A percentile compares a stretch with the other conserved stretches of the same genome.
phyloP scores from a whole-genome alignment of 1,284 basidiomycete species.

The Trametes sp. region DNA sequence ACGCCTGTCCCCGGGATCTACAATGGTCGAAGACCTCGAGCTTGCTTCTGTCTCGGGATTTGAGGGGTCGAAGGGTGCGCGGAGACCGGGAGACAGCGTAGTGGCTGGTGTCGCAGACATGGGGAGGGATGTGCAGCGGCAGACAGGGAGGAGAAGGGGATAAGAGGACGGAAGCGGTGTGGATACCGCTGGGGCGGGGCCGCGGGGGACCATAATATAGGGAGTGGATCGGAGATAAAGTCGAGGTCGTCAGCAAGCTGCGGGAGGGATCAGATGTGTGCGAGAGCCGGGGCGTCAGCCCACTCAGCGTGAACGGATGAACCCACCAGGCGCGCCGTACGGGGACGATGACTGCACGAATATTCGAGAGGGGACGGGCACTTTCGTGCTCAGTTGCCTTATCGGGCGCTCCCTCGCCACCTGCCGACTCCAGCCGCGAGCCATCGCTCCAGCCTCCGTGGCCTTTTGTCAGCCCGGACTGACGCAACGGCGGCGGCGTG shows the following conservation, averaged over 20 bases:
- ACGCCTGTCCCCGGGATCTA: conserved; percentile 15
- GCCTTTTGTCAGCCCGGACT: background rate
- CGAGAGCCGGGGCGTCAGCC: background rate
- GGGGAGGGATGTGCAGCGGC: background rate
- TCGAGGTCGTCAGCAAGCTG: too few species aligned
- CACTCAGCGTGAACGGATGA: background rate
- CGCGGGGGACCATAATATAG: conserved; percentile 7
- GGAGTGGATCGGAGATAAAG: background rate
- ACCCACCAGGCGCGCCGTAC: too few species aligned
- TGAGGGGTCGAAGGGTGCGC: conserved; percentile 1
- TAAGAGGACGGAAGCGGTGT: background rate
- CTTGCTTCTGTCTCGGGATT: conserved; percentile 18
- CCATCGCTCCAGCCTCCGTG: conserved; percentile 9
- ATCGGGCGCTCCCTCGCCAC: conserved; percentile 3
- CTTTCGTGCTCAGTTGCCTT: conserved; percentile 12
- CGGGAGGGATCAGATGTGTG: background rate
- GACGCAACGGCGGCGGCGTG: background rate
- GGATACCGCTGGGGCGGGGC: background rate
- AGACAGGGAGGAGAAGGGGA: background rate
- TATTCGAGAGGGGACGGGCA: background rate
- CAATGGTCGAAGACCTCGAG: conserved; percentile 27
- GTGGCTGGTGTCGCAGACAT: conserved; percentile 9
- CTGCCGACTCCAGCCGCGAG: background rate
- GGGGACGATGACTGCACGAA: too few species aligned
- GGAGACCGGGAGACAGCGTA: background rate